Evolutionary conservation across 768 basidiomycete genomes (phyloP), one percentile per base, ranked within the genome.

Genomic region (Piloderma croceum): DNA sequence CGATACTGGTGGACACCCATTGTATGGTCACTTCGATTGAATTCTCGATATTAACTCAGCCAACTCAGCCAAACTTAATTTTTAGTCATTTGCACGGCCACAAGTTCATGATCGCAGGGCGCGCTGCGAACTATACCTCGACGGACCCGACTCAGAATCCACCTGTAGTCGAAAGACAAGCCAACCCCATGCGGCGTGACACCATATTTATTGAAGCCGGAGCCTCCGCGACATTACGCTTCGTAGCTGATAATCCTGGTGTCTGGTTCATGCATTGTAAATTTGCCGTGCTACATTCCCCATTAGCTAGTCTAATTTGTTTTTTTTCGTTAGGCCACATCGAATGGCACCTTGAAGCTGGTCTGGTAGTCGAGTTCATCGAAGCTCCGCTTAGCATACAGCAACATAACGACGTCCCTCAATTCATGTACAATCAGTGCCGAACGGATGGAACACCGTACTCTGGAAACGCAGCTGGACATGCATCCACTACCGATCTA

Each of bases 161-260:
- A 10, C 81, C 86, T 0, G 63, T 89, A 41, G 66, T 72, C 18
- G 86, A 90, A 62, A 81, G 76, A 11, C 85, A 90, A 50, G 57
- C 65, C 1, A 98, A 97, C 64, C 93, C 93, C 2, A 78, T 93
- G 54, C 80, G 90, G n/a, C 76, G 94, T 31, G 94, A 98, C 60
- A 93, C 90, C 0, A 67, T 94, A 12, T 74, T 79, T 41, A 77
- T 96, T 37, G 83, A 86, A 3, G 40, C 43, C 1, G 61, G 57
- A 1, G 63, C 64, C 43, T 65, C 64, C 39, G 65, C 69, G 15
- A 68, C 69, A 1, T 66, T 79, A 42, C 62, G 76, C 1, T 77
- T 76, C 52, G 55, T 51, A 2, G 75, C 74, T 2, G 68, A 76
- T 36, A 76, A 76, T 42, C 52, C 73, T 24, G 76, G 76, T 3